Conservation (phyloP, 1,284 basidiomycete species). For the Melampsora occidentalis region DNA sequence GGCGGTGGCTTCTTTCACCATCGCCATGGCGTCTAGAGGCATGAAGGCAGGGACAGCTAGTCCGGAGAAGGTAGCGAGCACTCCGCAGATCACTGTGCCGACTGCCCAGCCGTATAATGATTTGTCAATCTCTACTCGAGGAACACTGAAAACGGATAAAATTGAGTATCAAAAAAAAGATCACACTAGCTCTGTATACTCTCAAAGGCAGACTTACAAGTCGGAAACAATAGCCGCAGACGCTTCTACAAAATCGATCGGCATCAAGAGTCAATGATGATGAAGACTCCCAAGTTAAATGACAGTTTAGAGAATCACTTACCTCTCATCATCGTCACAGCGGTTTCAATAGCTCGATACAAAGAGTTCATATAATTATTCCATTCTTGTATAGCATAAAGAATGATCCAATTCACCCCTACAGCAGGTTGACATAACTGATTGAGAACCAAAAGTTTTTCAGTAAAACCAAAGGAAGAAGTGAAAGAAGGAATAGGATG, state of each 20-base stretch:
- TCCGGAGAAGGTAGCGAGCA: slow-evolving; percentile 27
- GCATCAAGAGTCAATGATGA: neutral
- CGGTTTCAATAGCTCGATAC: slow-evolving; percentile 37
- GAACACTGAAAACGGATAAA: slow-evolving; percentile 2
- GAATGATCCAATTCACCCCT: slow-evolving; percentile 41
- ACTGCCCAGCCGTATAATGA: slow-evolving; percentile 40
- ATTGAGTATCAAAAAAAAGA: neutral
- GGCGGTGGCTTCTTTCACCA: slow-evolving; percentile 23
- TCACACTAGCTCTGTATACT: neutral
- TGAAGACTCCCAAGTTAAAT: neutral
- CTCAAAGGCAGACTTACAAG: slow-evolving; percentile 18
- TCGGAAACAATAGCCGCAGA: slow-evolving; percentile 37
- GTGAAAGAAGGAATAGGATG: neutral
- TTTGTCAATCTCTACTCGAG: neutral
- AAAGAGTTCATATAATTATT: slow-evolving; percentile 43
- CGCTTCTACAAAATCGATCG: slow-evolving; percentile 8
- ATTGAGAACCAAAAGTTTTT: neutral
- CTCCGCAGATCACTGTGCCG: slow-evolving; percentile 31
- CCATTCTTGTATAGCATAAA: slow-evolving; percentile 44
- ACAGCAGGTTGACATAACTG: slow-evolving; percentile 39
- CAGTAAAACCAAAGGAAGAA: neutral
- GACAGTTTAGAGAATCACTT: neutral
- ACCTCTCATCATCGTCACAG: slow-evolving; percentile 33
- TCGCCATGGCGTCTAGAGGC: slow-evolving; percentile 34
- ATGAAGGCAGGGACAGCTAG: slow-evolving; percentile 26